Evolutionary conservation across 768 basidiomycete species (phyloP).

Genomic region (Chalciporus chontae): DNA sequence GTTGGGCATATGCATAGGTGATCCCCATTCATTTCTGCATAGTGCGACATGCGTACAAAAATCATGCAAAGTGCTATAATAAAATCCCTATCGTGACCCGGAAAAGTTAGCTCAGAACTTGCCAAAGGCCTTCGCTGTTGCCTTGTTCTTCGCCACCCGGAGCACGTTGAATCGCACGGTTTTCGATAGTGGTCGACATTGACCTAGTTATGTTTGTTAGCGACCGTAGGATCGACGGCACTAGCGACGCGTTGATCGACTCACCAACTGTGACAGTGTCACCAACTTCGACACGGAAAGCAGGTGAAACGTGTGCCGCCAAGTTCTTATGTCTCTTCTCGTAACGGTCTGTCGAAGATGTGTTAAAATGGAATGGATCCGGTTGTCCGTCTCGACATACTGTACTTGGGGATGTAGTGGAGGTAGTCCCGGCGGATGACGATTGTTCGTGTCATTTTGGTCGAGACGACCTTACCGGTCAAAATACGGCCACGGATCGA

Average conservation of each 20-base stretch:
- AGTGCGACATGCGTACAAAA: constrained; percentile 22
- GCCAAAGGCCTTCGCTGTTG: constrained; percentile 83
- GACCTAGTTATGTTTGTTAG: constrained; percentile 51
- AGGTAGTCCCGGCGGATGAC: constrained; percentile 94
- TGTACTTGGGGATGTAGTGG: constrained; percentile 98
- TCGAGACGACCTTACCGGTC: constrained; percentile 95
- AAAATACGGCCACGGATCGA: constrained; percentile 99
- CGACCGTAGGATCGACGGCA: neutral
- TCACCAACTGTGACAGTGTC: constrained; percentile 93
- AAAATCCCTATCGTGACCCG: neutral
- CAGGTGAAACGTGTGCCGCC: constrained; percentile 94
- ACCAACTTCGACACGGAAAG: constrained; percentile 96
- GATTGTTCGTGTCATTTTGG: constrained; percentile 99
- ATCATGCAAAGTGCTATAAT: constrained; percentile 18
- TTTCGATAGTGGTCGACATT: constrained; percentile 99
- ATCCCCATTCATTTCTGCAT: neutral
- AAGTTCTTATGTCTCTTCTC: constrained; percentile 99
- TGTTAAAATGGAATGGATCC: constrained; percentile 7
- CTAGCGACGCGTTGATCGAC: constrained; percentile 30
- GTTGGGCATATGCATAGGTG: neutral
- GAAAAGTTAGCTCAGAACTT: constrained; percentile 66
- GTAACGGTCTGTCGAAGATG: constrained; percentile 73
- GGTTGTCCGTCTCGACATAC: constrained; percentile 45
- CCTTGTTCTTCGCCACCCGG: constrained; percentile 93
- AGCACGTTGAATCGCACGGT: constrained; percentile 99